These are phyloP conservation scores for Telopea speciosissima DNA, from an alignment of 177 flowering plant genomes.

Conservation along the genomic window DNA sequence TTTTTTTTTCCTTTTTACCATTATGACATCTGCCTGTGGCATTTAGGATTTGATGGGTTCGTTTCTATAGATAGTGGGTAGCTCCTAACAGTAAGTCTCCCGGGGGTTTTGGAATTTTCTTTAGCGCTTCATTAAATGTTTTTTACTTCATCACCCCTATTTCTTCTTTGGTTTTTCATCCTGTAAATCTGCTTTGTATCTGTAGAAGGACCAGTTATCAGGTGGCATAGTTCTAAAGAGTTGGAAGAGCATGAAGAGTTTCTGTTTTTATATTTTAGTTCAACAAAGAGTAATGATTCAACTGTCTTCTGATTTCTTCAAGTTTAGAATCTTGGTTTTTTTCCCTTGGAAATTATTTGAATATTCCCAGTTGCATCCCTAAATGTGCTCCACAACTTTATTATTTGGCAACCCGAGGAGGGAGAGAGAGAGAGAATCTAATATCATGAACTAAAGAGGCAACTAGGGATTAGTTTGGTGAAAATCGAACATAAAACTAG, in stretches of 20 bases:
- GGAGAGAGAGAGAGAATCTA: too few species aligned
- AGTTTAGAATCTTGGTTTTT: too few species aligned
- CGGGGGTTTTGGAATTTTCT: conserved; percentile 4
- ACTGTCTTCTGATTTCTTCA: too few species aligned
- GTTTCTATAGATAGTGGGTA: not conserved
- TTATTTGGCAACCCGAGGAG: too few species aligned
- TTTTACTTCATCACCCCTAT: not conserved
- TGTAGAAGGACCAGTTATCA: not conserved
- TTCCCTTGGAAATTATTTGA: too few species aligned
- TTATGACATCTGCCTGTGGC: not conserved
- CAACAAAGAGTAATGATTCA: too few species aligned
- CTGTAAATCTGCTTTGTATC: conserved; percentile 16
- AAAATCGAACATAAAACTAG: too few species aligned
- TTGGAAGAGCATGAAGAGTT: not conserved
- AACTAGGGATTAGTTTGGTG: too few species aligned
- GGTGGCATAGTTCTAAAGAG: not conserved
- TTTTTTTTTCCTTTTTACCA: not conserved
- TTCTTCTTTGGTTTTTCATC: not conserved
- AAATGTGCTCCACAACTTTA: too few species aligned
- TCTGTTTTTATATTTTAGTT: not conserved
- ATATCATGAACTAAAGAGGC: too few species aligned
- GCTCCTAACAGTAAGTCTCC: conserved; percentile 9
- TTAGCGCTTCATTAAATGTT: not conserved
- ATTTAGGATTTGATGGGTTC: conserved; percentile 6
- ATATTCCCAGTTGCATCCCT: too few species aligned